Evolutionary conservation across 805 yeast genomes (phyloP).

Genomic region (Lachancea dasiensis): DNA sequence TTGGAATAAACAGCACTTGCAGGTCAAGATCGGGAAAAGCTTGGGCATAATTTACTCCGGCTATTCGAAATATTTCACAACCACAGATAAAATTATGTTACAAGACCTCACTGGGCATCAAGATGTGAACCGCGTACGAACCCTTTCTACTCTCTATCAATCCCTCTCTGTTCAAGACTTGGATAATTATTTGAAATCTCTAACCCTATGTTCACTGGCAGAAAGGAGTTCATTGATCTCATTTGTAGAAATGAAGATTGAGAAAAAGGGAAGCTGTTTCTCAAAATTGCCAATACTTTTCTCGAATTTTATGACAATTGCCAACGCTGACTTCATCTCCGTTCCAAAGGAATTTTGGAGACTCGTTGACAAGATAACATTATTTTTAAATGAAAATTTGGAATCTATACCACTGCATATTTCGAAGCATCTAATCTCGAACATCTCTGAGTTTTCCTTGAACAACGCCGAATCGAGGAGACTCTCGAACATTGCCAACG

Average conservation of each 20-base stretch:
- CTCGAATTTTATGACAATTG: background rate
- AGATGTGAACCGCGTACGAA: background rate
- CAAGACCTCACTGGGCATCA: conserved; percentile 5
- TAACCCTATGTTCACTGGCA: background rate
- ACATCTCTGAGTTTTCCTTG: conserved; percentile 17
- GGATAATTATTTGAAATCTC: background rate
- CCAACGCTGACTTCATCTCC: background rate
- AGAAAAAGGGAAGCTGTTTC: background rate
- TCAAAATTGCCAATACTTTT: background rate
- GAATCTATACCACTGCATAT: background rate
- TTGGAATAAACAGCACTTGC: conserved; percentile 3
- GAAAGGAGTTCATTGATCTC: conserved; percentile 1
- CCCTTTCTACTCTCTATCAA: background rate
- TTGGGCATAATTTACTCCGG: conserved; percentile 17
- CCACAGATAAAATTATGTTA: conserved; percentile 19
- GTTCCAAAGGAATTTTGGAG: conserved; percentile 3
- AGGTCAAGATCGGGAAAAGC: background rate
- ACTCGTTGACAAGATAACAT: conserved; percentile 20
- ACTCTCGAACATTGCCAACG: conserved; percentile 23
- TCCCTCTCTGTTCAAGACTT: background rate
- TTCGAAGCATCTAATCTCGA: conserved; percentile 7
- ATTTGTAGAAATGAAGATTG: background rate
- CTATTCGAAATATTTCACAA: conserved; percentile 14
- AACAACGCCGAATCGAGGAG: conserved; percentile 19
- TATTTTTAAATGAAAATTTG: conserved; percentile 18